Percentiles rank a stretch among this genome's conserved stretches.
These are phyloP conservation scores for Colletotrichum sp. DNA, from an alignment of 2,329 filamentous ascomycete species.

Conservation along the genomic window DNA sequence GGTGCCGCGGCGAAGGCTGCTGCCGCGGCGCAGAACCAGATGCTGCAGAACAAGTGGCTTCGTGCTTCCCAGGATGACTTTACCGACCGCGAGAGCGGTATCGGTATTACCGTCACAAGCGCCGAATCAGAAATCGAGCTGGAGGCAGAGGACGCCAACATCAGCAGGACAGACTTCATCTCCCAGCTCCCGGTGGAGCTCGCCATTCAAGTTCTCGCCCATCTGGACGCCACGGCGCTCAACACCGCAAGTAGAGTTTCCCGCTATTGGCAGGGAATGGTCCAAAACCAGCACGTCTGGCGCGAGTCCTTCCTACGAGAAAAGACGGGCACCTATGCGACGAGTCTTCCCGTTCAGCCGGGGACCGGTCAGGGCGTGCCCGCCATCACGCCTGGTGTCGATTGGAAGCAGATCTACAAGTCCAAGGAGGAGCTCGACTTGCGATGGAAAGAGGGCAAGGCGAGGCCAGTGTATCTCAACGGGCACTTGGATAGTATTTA, in stretches of 20 bases:
- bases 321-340: conserved; percentile 65
- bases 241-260: conserved; percentile 55
- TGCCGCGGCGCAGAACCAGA: conserved; percentile 60
- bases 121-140: conserved; percentile 42
- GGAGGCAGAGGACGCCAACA: conserved; percentile 39
- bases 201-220: conserved; percentile 60
- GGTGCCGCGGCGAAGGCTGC: conserved; percentile 67
- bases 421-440: conserved; percentile 76
- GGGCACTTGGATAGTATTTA: conserved; percentile 97
- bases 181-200: conserved; percentile 60
- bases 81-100: conserved; percentile 67
- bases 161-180: conserved; percentile 64
- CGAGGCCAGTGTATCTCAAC: conserved; percentile 85
- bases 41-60: conserved; percentile 46
- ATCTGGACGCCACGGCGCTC: conserved; percentile 59
- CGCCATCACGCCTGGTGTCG: conserved; percentile 60
- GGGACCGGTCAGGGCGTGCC: conserved; percentile 64
- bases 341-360: conserved; percentile 53
- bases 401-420: conserved; percentile 87
- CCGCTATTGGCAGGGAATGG: conserved; percentile 49
- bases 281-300: conserved; percentile 64
- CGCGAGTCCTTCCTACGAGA: conserved; percentile 66
- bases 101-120: conserved; percentile 61
- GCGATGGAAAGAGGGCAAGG: conserved; percentile 80
- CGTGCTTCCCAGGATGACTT: conserved; percentile 44